Conservation (phyloP, 192 early-diverging fungal species). For the Neocallimastix lanati region DNA sequence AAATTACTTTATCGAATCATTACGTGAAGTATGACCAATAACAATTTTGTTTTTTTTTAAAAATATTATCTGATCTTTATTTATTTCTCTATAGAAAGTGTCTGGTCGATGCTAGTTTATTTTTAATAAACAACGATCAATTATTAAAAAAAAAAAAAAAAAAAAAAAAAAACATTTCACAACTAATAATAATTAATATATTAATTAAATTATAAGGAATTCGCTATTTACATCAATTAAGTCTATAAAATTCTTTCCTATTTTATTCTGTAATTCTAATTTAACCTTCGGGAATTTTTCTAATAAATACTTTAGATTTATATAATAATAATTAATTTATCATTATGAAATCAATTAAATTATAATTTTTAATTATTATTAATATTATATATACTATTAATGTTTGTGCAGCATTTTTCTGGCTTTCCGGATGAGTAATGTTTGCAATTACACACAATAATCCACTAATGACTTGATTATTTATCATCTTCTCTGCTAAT, state of each 20-base stretch:
- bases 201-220: too few relatives aligned
- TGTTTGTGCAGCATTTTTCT: conserved; percentile 26
- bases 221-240: conserved; percentile 27
- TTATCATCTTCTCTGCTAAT: conserved; percentile 30
- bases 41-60: conserved; percentile 25
- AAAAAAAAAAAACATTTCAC: too few relatives aligned
- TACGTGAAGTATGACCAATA: neutral
- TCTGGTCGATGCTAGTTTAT: conserved; percentile 25
- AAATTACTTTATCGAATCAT: neutral
- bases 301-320: conserved; percentile 24
- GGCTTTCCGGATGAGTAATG: conserved; percentile 32
- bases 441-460: conserved; percentile 32
- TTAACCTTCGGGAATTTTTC: conserved; percentile 20
- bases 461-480: conserved; percentile 27
- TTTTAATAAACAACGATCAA: too few relatives aligned
- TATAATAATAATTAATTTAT: too few relatives aligned
- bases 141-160: too few relatives aligned
- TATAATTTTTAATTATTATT: too few relatives aligned
- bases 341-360: too few relatives aligned
- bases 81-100: conserved; percentile 36
- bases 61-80: conserved; percentile 34
- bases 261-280: conserved; percentile 17
- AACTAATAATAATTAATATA: too few relatives aligned
- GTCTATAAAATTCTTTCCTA: conserved; percentile 42
- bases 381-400: conserved; percentile 19